Percentiles rank a stretch among this genome's conserved stretches.
These are phyloP conservation scores for Aegilops speltoides DNA, from an alignment of 176 grass and related monocot species.

Conservation along the genomic window DNA sequence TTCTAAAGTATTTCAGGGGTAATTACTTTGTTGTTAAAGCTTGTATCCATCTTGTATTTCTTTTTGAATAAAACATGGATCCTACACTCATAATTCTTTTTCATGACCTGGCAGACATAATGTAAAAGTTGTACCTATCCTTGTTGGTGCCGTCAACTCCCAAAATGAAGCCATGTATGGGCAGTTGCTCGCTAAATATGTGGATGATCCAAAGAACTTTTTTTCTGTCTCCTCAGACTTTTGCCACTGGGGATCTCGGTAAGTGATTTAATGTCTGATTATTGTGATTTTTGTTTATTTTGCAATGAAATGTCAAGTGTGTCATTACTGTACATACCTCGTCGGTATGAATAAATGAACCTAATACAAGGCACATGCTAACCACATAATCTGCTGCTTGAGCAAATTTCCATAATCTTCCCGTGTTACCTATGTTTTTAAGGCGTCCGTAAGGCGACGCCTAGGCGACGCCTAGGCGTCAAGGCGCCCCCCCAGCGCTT, in stretches of 20 bases:
- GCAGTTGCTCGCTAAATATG: slow-evolving; percentile 73
- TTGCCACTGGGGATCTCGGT: slow-evolving; percentile 97
- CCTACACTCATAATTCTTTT: background rate
- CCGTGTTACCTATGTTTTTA: background rate
- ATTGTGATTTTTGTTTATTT: slow-evolving; percentile 27
- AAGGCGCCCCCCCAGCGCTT: too few species aligned
- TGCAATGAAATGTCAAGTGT: background rate
- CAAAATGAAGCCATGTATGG: slow-evolving; percentile 87
- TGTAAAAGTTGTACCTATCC: slow-evolving; percentile 92
- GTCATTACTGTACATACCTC: background rate
- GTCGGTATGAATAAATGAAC: background rate
- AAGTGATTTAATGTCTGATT: slow-evolving; percentile 22
- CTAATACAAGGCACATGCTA: background rate
- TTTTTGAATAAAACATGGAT: background rate
- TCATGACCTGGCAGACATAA: slow-evolving; percentile 56
- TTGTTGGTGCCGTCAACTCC: slow-evolving; percentile 82
- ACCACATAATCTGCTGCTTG: background rate
- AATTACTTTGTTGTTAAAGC: slow-evolving; percentile 34
- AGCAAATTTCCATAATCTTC: background rate
- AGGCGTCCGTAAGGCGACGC: too few species aligned
- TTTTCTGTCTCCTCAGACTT: slow-evolving; percentile 96
- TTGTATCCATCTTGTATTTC: background rate
- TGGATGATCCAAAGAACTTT: slow-evolving; percentile 90
- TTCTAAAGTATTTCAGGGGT: slow-evolving; percentile 95
- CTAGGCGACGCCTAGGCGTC: too few species aligned